Base-by-base conservation (phyloP, 345 rosid genomes). In the Arabidopsis arenosa region DNA sequence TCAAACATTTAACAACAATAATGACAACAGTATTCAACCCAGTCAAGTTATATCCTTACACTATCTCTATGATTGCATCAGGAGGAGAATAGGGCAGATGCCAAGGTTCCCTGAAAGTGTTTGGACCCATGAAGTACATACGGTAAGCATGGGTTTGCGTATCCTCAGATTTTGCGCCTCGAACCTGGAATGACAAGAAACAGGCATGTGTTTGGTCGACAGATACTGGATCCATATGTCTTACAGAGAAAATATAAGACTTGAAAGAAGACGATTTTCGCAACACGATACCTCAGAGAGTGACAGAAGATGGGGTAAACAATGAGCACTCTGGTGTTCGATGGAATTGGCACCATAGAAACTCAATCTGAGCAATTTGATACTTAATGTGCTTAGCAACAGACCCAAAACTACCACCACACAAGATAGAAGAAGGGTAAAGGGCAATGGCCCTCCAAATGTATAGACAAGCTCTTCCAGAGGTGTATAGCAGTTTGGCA, bases 91-190 rank as follows among this genome's bases (percentile, higher is more conserved):
- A 92, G 47, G 97, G 99, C 80, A 95, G 96, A 83, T 92, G 93
- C 98, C 98, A 94, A 21, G 96, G 98, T 70, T 94, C 98, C 83
- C 97, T 88, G 73, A 94, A 92, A 73, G 93, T 90, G 79, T 92
- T 92, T 56, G 97, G 98, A 77, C 98, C 98, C 96, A 89, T 88
- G 80, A 91, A 93, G 79, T 90, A 95, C 95, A 95, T 85, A 79
- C 97, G 85, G 84, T 92, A 86, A 18, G 89, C 97, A 70, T 95
- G 99, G 83, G 89, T 90, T 81, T 95, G 97, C 30, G 90, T 90
- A 80, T 95, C 99, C 67, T 95, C 99, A 40, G 89, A 92, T 76
- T 93, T 88, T 70, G 93, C 83, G 61, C 97, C 97, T 61, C 90
- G 89, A 51, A 95, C 96, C 99, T 95, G 78, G 63, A 68, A 81